Conservation (phyloP, 306 rosid genomes). For the Purshia tridentata region DNA sequence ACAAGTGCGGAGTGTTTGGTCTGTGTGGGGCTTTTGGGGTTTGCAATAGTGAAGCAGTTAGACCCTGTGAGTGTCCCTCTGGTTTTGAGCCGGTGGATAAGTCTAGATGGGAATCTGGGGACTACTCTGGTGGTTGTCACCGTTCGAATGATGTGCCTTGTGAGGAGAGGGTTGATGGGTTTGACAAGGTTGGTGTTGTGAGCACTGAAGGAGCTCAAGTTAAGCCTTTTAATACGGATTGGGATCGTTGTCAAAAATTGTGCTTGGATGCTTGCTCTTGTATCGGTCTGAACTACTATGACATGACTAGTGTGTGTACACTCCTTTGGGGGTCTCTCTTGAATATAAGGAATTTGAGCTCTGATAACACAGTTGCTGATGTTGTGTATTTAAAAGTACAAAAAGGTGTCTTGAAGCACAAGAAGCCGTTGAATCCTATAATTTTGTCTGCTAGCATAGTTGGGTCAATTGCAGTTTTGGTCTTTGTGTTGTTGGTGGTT, state of each 20-base stretch:
- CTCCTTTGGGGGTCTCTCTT: constrained; percentile 42
- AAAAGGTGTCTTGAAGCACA: constrained; percentile 14
- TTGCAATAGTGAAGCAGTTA: constrained; percentile 18
- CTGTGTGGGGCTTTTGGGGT: constrained; percentile 66
- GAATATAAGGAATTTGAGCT: constrained; percentile 52
- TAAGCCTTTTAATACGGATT: constrained; percentile 11
- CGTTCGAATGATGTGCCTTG: constrained; percentile 24
- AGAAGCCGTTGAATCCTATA: constrained; percentile 20
- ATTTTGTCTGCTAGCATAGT: constrained; percentile 39
- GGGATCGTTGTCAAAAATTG: constrained; percentile 33
- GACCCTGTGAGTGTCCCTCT: constrained; percentile 42
- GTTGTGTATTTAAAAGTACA: constrained; percentile 48
- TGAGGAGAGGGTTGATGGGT: constrained; percentile 29
- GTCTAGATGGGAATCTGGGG: constrained; percentile 46
- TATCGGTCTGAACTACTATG: constrained; percentile 43
- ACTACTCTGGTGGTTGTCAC: constrained; percentile 55
- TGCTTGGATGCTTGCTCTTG: constrained; percentile 57
- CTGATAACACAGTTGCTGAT: constrained; percentile 3
- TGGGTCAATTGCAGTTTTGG: constrained; percentile 46
- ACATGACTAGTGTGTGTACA: constrained; percentile 36
- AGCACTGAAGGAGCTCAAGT: constrained; percentile 29
- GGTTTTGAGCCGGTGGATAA: constrained; percentile 51
- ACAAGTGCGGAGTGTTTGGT: constrained; percentile 41
- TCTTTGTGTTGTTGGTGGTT: constrained; percentile 38
- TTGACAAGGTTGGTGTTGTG: constrained; percentile 40